phyloP scores from a whole-genome alignment of 106 monocot species.

The Apostasia shenzhenica region DNA sequence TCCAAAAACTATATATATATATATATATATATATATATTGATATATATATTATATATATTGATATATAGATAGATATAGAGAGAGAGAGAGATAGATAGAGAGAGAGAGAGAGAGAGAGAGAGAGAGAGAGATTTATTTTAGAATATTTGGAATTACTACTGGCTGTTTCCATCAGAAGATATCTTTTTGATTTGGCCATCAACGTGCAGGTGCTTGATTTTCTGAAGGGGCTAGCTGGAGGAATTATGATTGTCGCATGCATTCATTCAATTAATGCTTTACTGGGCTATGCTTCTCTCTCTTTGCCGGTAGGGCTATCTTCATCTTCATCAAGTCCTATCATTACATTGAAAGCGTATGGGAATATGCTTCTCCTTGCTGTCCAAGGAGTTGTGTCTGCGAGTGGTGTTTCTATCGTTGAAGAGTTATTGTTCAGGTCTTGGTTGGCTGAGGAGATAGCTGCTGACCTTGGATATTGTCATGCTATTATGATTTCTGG shows the following conservation, averaged over 20 bases:
- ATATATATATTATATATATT: too few species aligned
- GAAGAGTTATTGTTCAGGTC: slow-evolving; percentile 90
- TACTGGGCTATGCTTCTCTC: slow-evolving; percentile 59
- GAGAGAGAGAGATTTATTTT: too few species aligned
- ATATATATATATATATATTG: too few species aligned
- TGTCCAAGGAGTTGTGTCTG: slow-evolving; percentile 34
- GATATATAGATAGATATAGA: too few species aligned
- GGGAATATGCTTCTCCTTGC: slow-evolving; percentile 35
- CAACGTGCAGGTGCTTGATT: slow-evolving; percentile 42
- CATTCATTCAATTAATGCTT: slow-evolving; percentile 60
- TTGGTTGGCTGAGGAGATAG: slow-evolving; percentile 81
- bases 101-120: too few species aligned
- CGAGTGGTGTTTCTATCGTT: slow-evolving; percentile 50
- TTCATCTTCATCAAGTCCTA: slow-evolving; percentile 20
- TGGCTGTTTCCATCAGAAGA: too few species aligned
- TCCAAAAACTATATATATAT: too few species aligned
- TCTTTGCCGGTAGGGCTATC: slow-evolving; percentile 23
- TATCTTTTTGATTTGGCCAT: slow-evolving; percentile 1
- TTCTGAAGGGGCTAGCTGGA: slow-evolving; percentile 63
- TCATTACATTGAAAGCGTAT: slow-evolving; percentile 40
- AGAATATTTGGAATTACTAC: too few species aligned
- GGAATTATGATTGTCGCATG: slow-evolving; percentile 50
- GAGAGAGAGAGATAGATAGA: too few species aligned
- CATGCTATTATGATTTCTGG: slow-evolving; percentile 65
- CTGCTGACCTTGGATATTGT: slow-evolving; percentile 64